Evolutionary conservation across 345 rosid species (phyloP), one percentile per base, ranked within the genome.

Genomic region (Nephelium lappaceum): DNA sequence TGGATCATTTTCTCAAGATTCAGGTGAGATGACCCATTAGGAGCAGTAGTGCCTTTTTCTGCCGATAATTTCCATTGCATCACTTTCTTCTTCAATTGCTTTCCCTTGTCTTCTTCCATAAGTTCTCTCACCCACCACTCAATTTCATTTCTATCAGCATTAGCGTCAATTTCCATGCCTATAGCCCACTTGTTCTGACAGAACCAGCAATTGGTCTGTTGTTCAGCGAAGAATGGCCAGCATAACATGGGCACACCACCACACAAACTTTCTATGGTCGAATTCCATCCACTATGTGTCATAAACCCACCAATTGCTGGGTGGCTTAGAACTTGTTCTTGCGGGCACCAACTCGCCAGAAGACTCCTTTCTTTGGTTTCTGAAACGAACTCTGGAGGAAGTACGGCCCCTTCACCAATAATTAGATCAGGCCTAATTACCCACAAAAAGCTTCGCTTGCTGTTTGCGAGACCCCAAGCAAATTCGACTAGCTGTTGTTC

Each of bases 391-490:
- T 55, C 68, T 14, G 41, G 53, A 5, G 85, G 80, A 24, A 83
- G 14, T 47, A 79, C 39, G 11, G 78, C 74, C 2, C 53, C 14
- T 16, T 68, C 76, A 3, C 78, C 83, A 0, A 1, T 31, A 0
- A 79, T 38, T 11, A 83, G 71, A 67, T 83, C 78, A 14, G 80
- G 69, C 67, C 81, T 83, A 18, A 83, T 76, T 0, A 83, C 78
- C 85, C 85, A 83, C 7, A 83, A 72, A 27, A 79, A 79, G 0
- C 16, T 0, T 11, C 9, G 38, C 51, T 67, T 79, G 66, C 72
- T 49, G 25, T 83, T 83, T 0, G 85, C 80, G 16, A 79, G 74
- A 27, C 85, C 78, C 78, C 82, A 76, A 5, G 82, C 71, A 19
- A 79, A 79, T 72, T 83, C 82, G 1, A 71, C n/a, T 0, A 83